Evolutionary conservation across 2,329 filamentous ascomycete genomes (phyloP).

Genomic region (Microsporum ferrugineum): DNA sequence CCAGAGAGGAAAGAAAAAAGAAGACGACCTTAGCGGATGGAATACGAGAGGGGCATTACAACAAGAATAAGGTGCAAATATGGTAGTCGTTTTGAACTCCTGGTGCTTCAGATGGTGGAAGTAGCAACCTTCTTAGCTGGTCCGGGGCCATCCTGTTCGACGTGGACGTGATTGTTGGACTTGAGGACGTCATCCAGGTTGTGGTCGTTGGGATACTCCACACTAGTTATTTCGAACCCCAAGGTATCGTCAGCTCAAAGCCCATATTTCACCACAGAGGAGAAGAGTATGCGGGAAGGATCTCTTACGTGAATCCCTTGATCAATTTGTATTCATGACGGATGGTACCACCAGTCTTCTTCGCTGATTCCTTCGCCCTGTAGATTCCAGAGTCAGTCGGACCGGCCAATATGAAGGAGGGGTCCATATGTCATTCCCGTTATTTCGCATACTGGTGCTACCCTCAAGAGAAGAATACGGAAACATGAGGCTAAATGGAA

Average conservation of each 20-base stretch:
- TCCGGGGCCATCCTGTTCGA: slow-evolving; percentile 64
- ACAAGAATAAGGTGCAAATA: neutral
- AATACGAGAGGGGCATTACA: neutral
- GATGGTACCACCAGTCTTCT: slow-evolving; percentile 70
- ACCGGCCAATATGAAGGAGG: slow-evolving; percentile 1
- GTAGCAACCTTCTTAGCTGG: slow-evolving; percentile 45
- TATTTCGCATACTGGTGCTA: neutral
- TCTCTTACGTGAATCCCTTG: slow-evolving; percentile 73
- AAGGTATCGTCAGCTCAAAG: neutral
- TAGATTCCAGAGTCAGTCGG: slow-evolving; percentile 10
- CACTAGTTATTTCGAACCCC: slow-evolving; percentile 42
- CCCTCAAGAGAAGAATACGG: neutral
- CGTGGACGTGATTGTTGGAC: slow-evolving; percentile 59
- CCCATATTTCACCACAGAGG: neutral
- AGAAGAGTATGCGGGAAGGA: neutral
- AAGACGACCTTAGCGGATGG: neutral
- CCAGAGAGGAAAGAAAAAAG: neutral
- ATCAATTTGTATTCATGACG: slow-evolving; percentile 73
- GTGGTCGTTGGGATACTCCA: slow-evolving; percentile 57
- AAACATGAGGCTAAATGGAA: neutral
- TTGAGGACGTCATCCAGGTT: slow-evolving; percentile 49
- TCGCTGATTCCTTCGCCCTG: slow-evolving; percentile 66
- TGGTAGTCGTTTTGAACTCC: neutral
- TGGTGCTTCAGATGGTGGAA: neutral
- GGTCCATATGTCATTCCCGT: neutral